phyloP scores from a whole-genome alignment of 192 early-diverging fungal genomes.

The Backusella morwellensis region DNA sequence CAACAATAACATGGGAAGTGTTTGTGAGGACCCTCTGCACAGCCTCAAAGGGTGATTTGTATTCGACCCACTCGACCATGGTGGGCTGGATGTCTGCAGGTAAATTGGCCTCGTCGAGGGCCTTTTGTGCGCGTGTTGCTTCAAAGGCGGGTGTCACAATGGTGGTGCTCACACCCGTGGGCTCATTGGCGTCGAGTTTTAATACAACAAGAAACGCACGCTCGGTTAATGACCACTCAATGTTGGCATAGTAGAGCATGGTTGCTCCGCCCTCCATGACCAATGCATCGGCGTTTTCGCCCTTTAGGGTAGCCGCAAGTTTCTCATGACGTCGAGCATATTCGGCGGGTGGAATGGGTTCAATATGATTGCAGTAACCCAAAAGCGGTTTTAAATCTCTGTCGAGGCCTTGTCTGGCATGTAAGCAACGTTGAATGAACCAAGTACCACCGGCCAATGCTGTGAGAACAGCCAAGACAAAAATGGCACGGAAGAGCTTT shows the following conservation, averaged over 20 bases:
- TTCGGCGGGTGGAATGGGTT: slow-evolving; percentile 31
- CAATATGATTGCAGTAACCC: slow-evolving; percentile 43
- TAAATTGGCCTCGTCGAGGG: slow-evolving; percentile 21
- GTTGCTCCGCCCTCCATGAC: slow-evolving; percentile 46
- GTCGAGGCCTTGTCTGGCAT: neutral
- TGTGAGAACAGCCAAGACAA: neutral
- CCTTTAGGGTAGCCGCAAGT: slow-evolving; percentile 33
- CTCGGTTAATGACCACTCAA: slow-evolving; percentile 46
- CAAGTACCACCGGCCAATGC: neutral
- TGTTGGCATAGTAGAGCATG: slow-evolving; percentile 49
- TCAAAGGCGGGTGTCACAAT: slow-evolving; percentile 50
- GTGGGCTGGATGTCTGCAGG: slow-evolving; percentile 16
- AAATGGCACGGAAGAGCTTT: neutral
- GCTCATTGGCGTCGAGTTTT: neutral
- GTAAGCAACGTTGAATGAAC: neutral
- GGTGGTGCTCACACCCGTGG: slow-evolving; percentile 35
- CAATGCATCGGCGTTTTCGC: slow-evolving; percentile 35
- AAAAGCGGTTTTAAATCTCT: slow-evolving; percentile 11
- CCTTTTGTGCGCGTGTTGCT: slow-evolving; percentile 42
- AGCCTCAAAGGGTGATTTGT: slow-evolving; percentile 44
- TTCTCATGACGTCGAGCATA: slow-evolving; percentile 40
- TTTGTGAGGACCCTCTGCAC: slow-evolving; percentile 28
- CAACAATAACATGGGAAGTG: slow-evolving; percentile 34
- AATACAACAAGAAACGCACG: slow-evolving; percentile 46
- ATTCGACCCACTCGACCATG: slow-evolving; percentile 44